These are phyloP conservation scores for Clitopilus hobsonii DNA, from an alignment of 768 basidiomycete species.

Conservation along the genomic window DNA sequence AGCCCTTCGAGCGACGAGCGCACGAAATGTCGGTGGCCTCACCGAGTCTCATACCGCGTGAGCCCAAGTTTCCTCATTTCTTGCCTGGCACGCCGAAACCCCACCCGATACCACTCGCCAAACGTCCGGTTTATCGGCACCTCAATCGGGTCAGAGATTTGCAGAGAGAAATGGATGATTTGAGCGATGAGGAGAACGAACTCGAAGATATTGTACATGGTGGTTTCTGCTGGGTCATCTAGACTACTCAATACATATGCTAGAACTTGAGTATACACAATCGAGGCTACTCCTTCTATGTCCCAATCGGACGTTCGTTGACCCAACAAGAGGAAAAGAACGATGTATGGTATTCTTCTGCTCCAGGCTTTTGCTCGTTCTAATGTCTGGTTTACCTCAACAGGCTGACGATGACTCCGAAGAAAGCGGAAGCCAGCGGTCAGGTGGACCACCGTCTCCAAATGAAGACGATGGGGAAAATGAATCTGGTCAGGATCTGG, in stretches of 20 bases:
- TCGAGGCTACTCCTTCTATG: conserved; percentile 60
- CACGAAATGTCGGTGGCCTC: conserved; percentile 40
- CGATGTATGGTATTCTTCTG: conserved; percentile 44
- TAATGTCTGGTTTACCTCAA: not conserved
- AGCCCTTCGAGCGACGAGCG: not conserved
- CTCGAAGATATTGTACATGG: conserved; percentile 66
- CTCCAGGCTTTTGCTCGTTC: not conserved
- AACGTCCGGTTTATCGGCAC: conserved; percentile 47
- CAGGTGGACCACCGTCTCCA: conserved; percentile 34
- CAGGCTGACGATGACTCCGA: conserved; percentile 27
- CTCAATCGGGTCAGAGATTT: conserved; percentile 65
- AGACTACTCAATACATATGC: conserved; percentile 5
- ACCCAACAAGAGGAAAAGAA: conserved; percentile 84
- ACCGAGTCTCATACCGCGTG: conserved; percentile 70
- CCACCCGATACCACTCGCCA: conserved; percentile 55
- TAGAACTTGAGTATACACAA: conserved; percentile 60
- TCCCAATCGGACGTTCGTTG: conserved; percentile 69
- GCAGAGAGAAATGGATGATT: conserved; percentile 73
- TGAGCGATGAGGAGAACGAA: conserved; percentile 81
- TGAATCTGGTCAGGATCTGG: conserved; percentile 48
- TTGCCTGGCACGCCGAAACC: conserved; percentile 65
- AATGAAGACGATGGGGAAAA: conserved; percentile 47
- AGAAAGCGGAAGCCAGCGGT: conserved; percentile 39
- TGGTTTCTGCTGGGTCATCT: not conserved
- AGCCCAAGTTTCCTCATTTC: conserved; percentile 58